Percentiles rank a stretch among this genome's conserved stretches.
These are phyloP conservation scores for Suillus occidentalis DNA, from an alignment of 768 basidiomycete species.

Conservation along the genomic window DNA sequence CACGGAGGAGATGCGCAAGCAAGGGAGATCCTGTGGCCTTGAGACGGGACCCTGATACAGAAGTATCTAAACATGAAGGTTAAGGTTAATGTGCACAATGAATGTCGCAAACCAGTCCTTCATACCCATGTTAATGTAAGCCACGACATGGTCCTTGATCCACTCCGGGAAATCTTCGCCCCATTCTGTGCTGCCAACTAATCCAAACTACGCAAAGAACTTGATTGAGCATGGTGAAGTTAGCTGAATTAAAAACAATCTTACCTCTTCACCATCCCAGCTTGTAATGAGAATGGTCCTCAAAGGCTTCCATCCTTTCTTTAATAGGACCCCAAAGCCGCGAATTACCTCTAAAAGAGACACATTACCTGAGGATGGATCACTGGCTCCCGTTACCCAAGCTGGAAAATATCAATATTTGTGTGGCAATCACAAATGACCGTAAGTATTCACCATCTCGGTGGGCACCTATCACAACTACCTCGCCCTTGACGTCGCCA, in stretches of 20 bases:
- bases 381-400: conserved; percentile 63
- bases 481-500: conserved; percentile 62
- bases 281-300: conserved; percentile 70
- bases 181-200: conserved; percentile 66
- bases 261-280: conserved; percentile 74
- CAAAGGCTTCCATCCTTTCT: conserved; percentile 81
- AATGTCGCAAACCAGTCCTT: background rate
- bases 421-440: background rate
- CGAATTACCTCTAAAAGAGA: conserved; percentile 75
- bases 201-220: conserved; percentile 38
- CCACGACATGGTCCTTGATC: conserved; percentile 55
- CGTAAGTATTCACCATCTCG: conserved; percentile 52
- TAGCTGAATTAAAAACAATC: background rate
- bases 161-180: conserved; percentile 64
- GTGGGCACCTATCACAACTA: conserved; percentile 70
- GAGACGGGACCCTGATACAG: conserved; percentile 54
- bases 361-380: conserved; percentile 80
- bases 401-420: conserved; percentile 10
- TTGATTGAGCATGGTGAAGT: background rate
- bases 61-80: conserved; percentile 34
- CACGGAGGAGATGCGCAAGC: conserved; percentile 70
- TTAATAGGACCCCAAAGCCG: conserved; percentile 66
- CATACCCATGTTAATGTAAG: conserved; percentile 63
- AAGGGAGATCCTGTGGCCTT: conserved; percentile 70
- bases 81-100: background rate